Percentiles rank a stretch among this genome's conserved stretches.
Evolutionary conservation across 768 basidiomycete species (phyloP).

Genomic region (Dacryopinax primogenitus): DNA sequence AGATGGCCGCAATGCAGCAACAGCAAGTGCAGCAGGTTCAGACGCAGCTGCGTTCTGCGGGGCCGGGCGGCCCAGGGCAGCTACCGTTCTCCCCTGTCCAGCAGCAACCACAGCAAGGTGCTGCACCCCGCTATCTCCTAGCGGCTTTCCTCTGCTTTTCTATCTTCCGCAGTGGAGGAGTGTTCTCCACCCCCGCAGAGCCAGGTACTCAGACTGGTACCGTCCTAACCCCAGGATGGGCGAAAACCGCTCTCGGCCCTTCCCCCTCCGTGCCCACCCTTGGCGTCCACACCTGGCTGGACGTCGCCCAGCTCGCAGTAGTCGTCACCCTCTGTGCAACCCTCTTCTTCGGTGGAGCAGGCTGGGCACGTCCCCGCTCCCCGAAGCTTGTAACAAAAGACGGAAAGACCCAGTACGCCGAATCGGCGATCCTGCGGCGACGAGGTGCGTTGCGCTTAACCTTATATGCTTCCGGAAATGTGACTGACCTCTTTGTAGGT

Average conservation of each 20-base stretch:
- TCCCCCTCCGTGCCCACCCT: neutral
- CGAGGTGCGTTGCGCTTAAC: neutral
- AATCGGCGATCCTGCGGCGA: neutral
- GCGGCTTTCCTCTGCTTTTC: constrained; percentile 76
- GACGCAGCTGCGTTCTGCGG: neutral
- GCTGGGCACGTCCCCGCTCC: neutral
- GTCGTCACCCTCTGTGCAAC: neutral
- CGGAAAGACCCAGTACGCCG: neutral
- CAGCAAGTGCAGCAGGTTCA: constrained; percentile 1
- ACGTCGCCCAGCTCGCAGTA: neutral
- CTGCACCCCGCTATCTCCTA: constrained; percentile 52
- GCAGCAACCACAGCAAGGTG: constrained; percentile 19
- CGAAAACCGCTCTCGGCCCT: neutral
- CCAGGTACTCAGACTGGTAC: neutral
- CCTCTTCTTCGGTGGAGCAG: neutral
- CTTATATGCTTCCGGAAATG: neutral
- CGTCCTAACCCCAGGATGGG: neutral
- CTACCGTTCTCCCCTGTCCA: constrained; percentile 30
- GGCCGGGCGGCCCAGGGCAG: neutral
- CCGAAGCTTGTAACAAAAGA: neutral
- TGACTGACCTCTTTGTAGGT: neutral
- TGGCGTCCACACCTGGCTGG: neutral
- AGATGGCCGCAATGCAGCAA: constrained; percentile 6
- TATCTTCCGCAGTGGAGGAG: constrained; percentile 37
- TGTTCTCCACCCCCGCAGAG: neutral